Base-by-base conservation (phyloP, 805 yeast species). In the Wickerhamiella vanderwaltii region DNA sequence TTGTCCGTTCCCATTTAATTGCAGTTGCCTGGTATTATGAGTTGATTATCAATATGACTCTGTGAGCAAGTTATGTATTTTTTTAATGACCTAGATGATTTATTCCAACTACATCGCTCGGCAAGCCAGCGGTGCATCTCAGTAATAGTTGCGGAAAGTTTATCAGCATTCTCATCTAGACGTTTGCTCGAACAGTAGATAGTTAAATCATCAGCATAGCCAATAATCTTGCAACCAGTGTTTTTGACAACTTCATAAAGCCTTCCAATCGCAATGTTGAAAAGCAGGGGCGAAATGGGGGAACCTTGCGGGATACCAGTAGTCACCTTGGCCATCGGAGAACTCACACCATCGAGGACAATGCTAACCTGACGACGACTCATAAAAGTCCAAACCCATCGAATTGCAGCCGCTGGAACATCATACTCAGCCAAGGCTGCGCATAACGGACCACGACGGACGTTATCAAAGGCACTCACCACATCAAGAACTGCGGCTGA, bases 1-100 rank as follows among this genome's bases (percentile, higher is more conserved):
- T 64, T 19, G 55, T 75, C 41, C 70, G 69, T 34, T 64, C 70
- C 11, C 86, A 79, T 56, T 58, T 80, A 47, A 23, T 43, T 36
- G 32, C 53, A 5, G 54, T 58, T 9, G 58, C 51, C 4, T 57
- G 58, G 51, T 57, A 39, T 45, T 55, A 57, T 39, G 58, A 55
- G 42, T 54, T 55, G 29, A 49, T 57, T 23, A 39, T 52, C 24
- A 50, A 50, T 40, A 31, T 47, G 11, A 46, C 57, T 7, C 11
- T 11, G 11, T 23, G 26, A 23, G 7, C 9, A 23, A 11, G 11
- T 33, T 9, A 35, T 19, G 28, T 32, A 39, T 20, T 28, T 34
- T 23, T 34, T 34, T 15, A 32, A 29, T 29, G 7, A 23, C 11
- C 26, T 7, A 23, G 26, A n/a, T n/a, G n/a, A n/a, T n/a, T n/a